Percentiles rank a stretch among this genome's conserved stretches.
Evolutionary conservation across 371 early-diverging fungal species (phyloP).

Genomic region (Circinella minor): DNA sequence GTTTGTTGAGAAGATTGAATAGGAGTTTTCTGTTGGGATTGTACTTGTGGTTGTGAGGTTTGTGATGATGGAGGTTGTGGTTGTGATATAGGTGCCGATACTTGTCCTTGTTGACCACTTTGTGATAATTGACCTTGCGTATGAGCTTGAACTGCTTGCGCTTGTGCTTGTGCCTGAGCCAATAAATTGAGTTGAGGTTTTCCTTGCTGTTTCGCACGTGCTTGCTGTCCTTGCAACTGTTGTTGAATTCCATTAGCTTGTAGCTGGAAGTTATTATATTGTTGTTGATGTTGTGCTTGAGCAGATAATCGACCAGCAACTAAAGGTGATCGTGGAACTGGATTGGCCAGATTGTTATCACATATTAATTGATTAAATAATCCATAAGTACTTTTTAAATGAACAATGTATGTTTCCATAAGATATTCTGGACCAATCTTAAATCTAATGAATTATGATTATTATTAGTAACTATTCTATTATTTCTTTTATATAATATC

Average conservation of each 20-base stretch:
- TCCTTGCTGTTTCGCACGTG: slow-evolving; percentile 38
- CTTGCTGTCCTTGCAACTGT: slow-evolving; percentile 31
- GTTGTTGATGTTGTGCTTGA: slow-evolving; percentile 31
- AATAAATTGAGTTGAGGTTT: slow-evolving; percentile 39
- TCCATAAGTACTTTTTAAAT: slow-evolving; percentile 59
- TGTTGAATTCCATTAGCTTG: slow-evolving; percentile 20
- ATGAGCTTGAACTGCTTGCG: slow-evolving; percentile 25
- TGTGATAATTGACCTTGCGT: slow-evolving; percentile 23
- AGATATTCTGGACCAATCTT: slow-evolving; percentile 62
- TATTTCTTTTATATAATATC: no score
- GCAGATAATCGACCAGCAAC: slow-evolving; percentile 43
- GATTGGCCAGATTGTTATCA: slow-evolving; percentile 56
- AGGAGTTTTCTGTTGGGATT: neutral
- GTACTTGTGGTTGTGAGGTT: slow-evolving; percentile 22
- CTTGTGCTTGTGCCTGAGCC: slow-evolving; percentile 26
- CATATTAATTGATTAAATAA: slow-evolving; percentile 54
- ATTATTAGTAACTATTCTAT: neutral
- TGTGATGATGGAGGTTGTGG: neutral
- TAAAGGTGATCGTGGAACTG: slow-evolving; percentile 52
- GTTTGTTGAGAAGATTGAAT: slow-evolving; percentile 29
- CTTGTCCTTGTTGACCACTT: neutral
- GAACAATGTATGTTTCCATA: slow-evolving; percentile 59
- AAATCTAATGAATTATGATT: slow-evolving; percentile 36
- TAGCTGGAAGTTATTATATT: slow-evolving; percentile 28
- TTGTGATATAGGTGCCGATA: neutral